phyloP scores from a whole-genome alignment of 2,329 filamentous ascomycete genomes.

The Colletotrichum aenigma region DNA sequence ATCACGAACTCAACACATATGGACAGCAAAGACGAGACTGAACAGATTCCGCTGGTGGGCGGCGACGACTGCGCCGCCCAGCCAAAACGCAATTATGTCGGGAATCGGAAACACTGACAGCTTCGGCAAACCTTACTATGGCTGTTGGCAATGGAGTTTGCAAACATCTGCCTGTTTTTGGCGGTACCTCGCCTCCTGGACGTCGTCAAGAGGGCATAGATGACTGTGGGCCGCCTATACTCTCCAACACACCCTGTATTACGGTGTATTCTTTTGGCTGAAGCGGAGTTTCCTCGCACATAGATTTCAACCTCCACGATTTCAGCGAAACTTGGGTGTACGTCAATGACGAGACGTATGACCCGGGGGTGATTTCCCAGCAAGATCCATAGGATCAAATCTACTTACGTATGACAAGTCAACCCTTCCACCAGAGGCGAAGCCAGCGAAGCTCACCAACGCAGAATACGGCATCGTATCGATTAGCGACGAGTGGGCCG shows the following conservation, averaged over 20 bases:
- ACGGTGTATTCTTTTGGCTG: not conserved
- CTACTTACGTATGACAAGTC: not conserved
- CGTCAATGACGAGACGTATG: not conserved
- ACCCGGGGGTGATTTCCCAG: not conserved
- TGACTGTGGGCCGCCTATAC: not conserved
- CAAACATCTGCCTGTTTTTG: not conserved
- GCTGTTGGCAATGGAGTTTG: not conserved
- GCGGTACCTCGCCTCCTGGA: not conserved
- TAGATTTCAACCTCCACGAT: not conserved
- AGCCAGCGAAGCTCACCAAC: not conserved
- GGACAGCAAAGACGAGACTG: not conserved
- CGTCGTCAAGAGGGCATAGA: not conserved
- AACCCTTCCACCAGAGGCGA: not conserved
- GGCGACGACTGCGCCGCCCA: not conserved
- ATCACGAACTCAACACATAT: not conserved
- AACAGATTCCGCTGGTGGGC: not conserved
- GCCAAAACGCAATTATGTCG: not conserved
- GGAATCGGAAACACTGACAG: not conserved
- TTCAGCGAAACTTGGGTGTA: not conserved
- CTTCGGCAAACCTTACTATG: not conserved
- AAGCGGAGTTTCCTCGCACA: not conserved
- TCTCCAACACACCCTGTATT: not conserved
- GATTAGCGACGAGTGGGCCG: not conserved
- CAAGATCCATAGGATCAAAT: not conserved
- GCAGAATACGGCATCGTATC: not conserved